Base-by-base conservation (phyloP, 139 green algal genomes). In the Desmodesmus armatus region DNA sequence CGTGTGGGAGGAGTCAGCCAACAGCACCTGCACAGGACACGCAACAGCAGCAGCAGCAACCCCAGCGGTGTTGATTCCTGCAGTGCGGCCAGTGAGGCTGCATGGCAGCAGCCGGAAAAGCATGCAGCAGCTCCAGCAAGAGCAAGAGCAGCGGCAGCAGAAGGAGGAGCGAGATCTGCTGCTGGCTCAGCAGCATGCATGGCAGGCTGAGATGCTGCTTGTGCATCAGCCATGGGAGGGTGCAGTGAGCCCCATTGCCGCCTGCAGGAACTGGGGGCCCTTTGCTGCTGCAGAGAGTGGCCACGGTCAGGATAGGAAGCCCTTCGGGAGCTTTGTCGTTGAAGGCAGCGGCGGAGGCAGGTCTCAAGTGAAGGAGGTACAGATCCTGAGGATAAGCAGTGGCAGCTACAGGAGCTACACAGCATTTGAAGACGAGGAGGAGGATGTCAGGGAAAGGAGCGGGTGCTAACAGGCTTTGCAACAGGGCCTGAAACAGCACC, bases 181-280 rank as follows among this genome's bases (percentile, higher is more conserved):
- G 9, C 47, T 49, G 33, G 73, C 73, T 31, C 73, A 80, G 73
- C 73, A 80, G 73, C 73, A 53, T 27, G 73, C 73, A 21, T 80
- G 47, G 73, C 33, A 67, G 15, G 49, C 25, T 23, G 73, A 80
- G 49, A 67, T 80, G 73, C 13, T 69, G 49, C 29, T 80, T 31
- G 29, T 51, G 73, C 49, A 80, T 35, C 33, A 51, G 49, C 73
- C 73, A 2, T 80, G 73, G 73, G 73, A 80, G 49, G 73, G 73
- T 41, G 73, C 73, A 27, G 66, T 69, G 17, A 80, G 73, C 49
- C 73, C 47, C 25, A 33, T 80, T 9, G 73, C 73, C 23, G 73
- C 73, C n/a, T n/a, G n/a, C n/a, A n/a, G n/a, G n/a, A n/a, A n/a
- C n/a, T n/a, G n/a, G n/a, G n/a, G n/a, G n/a, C n/a, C n/a, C n/a